Evolutionary conservation across 208 protist genomes (phyloP).

Genomic region (Sergeia podlipaevii): DNA sequence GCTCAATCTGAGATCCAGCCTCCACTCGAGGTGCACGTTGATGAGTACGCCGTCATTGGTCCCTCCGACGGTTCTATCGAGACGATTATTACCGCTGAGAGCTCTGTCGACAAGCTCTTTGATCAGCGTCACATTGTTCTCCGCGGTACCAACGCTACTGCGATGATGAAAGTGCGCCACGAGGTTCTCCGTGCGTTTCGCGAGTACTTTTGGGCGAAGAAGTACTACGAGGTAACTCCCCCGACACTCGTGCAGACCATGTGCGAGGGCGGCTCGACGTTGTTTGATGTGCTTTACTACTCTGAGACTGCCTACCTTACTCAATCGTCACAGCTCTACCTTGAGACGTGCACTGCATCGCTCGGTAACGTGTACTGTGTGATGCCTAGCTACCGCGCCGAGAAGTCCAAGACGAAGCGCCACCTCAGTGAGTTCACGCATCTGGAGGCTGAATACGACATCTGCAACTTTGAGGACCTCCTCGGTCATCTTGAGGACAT

Average conservation of each 20-base stretch:
- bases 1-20: slow-evolving; percentile 75
- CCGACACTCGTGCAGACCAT: slow-evolving; percentile 98
- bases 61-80: slow-evolving; percentile 79
- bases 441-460: slow-evolving; percentile 96
- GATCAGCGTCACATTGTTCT: slow-evolving; percentile 96
- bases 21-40: slow-evolving; percentile 82
- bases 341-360: slow-evolving; percentile 95
- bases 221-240: slow-evolving; percentile 95
- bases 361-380: slow-evolving; percentile 97
- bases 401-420: slow-evolving; percentile 96
- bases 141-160: slow-evolving; percentile 86
- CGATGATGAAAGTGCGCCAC: slow-evolving; percentile 91
- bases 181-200: slow-evolving; percentile 91
- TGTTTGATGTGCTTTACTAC: slow-evolving; percentile 99
- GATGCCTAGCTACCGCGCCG: slow-evolving; percentile 97
- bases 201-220: slow-evolving; percentile 91
- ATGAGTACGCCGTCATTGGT: slow-evolving; percentile 87
- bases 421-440: slow-evolving; percentile 99
- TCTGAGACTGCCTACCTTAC: slow-evolving; percentile 97
- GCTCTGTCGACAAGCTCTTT: slow-evolving; percentile 88
- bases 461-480: slow-evolving; percentile 97
- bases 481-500: slow-evolving; percentile 95
- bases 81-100: slow-evolving; percentile 91
- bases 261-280: slow-evolving; percentile 97
- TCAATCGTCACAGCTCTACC: slow-evolving; percentile 98